phyloP scores from a whole-genome alignment of 2,329 filamentous ascomycete species.

The Neopestalotiopsis sp. region DNA sequence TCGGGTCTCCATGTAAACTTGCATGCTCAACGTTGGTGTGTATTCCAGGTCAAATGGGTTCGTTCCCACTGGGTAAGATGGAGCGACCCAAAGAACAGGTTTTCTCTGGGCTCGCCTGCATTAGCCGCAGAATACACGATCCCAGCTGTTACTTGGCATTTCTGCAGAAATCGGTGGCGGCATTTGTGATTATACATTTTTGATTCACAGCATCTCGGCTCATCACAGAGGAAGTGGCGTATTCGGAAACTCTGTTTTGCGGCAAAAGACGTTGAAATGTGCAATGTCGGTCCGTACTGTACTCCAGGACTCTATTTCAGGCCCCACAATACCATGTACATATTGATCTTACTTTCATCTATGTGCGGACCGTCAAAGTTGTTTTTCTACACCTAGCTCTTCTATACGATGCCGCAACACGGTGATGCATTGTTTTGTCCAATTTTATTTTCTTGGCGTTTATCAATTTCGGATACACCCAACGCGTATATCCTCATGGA shows the following conservation, averaged over 20 bases:
- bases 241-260: background rate
- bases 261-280: background rate
- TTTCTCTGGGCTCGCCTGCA: constrained; percentile 6
- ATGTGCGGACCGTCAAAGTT: background rate
- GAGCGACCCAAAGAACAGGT: constrained; percentile 13
- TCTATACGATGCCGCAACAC: background rate
- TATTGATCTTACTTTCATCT: constrained; percentile 2
- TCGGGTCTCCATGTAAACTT: background rate
- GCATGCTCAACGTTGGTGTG: background rate
- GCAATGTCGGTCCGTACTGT: background rate
- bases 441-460: background rate
- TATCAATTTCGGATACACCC: background rate
- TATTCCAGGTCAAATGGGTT: background rate
- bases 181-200: background rate
- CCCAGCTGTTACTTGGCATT: background rate
- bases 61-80: background rate
- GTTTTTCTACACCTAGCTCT: background rate
- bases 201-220: background rate
- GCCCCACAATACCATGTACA: background rate
- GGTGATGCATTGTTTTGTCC: background rate
- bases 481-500: background rate
- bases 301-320: background rate
- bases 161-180: background rate
- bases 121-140: constrained; percentile 6
- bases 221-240: background rate